phyloP scores from a whole-genome alignment of 345 rosid species.

The Lepidium africanum region DNA sequence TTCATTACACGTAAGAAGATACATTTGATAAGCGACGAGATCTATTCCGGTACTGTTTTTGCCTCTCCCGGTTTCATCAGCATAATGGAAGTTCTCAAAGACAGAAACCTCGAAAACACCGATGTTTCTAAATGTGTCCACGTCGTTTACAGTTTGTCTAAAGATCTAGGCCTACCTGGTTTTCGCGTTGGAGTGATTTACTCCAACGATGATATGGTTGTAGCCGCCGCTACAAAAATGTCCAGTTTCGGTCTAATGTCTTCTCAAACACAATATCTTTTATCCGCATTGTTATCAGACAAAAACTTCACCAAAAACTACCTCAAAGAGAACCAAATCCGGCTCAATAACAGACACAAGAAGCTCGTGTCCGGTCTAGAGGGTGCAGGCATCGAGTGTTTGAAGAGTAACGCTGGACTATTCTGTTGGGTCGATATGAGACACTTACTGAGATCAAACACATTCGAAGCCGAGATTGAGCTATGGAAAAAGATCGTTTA shows the following conservation, averaged over 20 bases:
- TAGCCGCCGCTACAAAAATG: constrained; percentile 76
- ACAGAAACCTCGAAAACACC: constrained; percentile 35
- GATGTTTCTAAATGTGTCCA: constrained; percentile 53
- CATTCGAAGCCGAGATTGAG: constrained; percentile 71
- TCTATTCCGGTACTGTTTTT: constrained; percentile 68
- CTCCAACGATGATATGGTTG: constrained; percentile 62
- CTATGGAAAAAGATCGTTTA: constrained; percentile 73
- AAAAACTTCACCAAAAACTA: constrained; percentile 54
- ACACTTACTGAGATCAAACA: constrained; percentile 46
- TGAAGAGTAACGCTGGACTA: constrained; percentile 67
- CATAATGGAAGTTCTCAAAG: constrained; percentile 55
- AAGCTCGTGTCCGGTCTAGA: constrained; percentile 52
- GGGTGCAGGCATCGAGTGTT: constrained; percentile 46
- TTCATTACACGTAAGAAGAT: constrained; percentile 45
- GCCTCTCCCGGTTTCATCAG: constrained; percentile 50
- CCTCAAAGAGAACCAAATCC: constrained; percentile 44
- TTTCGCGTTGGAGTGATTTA: constrained; percentile 82
- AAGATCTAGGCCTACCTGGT: constrained; percentile 85
- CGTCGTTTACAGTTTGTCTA: constrained; percentile 66
- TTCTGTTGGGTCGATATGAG: constrained; percentile 85
- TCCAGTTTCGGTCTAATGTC: constrained; percentile 81
- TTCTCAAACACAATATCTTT: constrained; percentile 70
- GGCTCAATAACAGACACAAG: constrained; percentile 43
- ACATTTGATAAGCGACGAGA: constrained; percentile 75
- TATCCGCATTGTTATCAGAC: constrained; percentile 58